These are phyloP conservation scores for Leishmania braziliensis DNA, from an alignment of 208 protist genomes.

Conservation along the genomic window DNA sequence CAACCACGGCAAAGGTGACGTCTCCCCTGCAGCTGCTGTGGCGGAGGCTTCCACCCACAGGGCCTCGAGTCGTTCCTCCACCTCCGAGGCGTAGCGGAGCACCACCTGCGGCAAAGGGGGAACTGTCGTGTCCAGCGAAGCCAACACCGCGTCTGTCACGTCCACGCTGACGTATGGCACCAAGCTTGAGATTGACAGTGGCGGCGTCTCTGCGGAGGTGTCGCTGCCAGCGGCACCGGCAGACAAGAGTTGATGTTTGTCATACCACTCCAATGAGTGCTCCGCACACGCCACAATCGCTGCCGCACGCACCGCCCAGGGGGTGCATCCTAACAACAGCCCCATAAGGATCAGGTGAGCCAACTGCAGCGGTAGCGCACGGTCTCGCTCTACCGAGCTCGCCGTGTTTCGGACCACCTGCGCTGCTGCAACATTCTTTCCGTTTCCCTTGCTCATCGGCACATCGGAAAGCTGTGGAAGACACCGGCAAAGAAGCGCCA, in stretches of 20 bases:
- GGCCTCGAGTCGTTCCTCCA: slow-evolving; percentile 9
- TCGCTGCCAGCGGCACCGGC: not conserved
- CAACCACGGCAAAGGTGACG: slow-evolving; percentile 9
- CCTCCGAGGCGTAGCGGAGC: slow-evolving; percentile 9
- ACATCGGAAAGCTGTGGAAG: slow-evolving; percentile 3
- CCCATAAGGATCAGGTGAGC: slow-evolving; percentile 74
- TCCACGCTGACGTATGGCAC: slow-evolving; percentile 18
- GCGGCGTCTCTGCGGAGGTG: not conserved
- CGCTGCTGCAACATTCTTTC: not conserved
- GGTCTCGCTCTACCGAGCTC: slow-evolving; percentile 10
- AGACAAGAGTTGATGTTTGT: not conserved
- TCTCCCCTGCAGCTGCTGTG: not conserved
- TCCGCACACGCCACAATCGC: slow-evolving; percentile 26
- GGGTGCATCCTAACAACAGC: slow-evolving; percentile 41
- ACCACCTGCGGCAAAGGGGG: slow-evolving; percentile 20
- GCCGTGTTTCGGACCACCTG: not conserved
- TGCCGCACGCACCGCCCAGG: slow-evolving; percentile 20
- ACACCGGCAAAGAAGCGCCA: slow-evolving; percentile 22
- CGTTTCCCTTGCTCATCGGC: too few species aligned
- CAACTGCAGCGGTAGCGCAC: slow-evolving; percentile 66
- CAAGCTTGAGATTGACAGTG: not conserved
- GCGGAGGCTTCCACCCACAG: not conserved
- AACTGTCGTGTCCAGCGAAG: slow-evolving; percentile 1
- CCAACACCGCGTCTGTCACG: slow-evolving; percentile 26
- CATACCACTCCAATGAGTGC: slow-evolving; percentile 27